Conservation (phyloP, 768 basidiomycete species). For the Ramaria rubella region DNA sequence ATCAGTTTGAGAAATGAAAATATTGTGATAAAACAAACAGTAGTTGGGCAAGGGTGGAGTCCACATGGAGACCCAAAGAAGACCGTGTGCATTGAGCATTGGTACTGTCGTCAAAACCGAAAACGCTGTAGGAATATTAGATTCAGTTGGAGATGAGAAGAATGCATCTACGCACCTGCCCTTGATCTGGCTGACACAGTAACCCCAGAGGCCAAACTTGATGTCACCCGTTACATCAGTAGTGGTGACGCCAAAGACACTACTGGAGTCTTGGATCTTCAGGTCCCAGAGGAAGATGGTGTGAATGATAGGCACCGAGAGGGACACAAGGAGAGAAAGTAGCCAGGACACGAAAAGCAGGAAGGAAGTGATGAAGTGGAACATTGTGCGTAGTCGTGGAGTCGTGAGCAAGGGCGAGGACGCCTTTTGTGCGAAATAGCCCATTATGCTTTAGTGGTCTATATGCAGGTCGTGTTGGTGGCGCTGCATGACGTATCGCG, state of each 20-base stretch:
- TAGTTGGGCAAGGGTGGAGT: slow-evolving; percentile 39
- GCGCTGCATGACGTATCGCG: background rate
- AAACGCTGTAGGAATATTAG: slow-evolving; percentile 27
- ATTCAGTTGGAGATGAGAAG: slow-evolving; percentile 8
- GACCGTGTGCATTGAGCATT: slow-evolving; percentile 39
- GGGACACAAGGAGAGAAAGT: slow-evolving; percentile 53
- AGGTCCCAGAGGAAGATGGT: slow-evolving; percentile 51
- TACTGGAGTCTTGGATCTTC: slow-evolving; percentile 28
- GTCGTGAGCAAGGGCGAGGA: slow-evolving; percentile 32
- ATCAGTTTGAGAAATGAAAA: slow-evolving; percentile 12
- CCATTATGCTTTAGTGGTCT: slow-evolving; percentile 1
- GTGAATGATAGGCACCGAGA: slow-evolving; percentile 52
- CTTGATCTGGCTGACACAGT: slow-evolving; percentile 44
- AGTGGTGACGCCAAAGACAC: slow-evolving; percentile 25
- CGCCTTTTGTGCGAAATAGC: slow-evolving; percentile 17
- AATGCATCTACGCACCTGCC: slow-evolving; percentile 32
- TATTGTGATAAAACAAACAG: slow-evolving; percentile 30
- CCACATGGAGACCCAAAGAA: slow-evolving; percentile 47
- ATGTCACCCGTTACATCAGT: slow-evolving; percentile 30
- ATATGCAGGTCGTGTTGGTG: slow-evolving; percentile 11
- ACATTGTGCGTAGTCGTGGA: slow-evolving; percentile 30
- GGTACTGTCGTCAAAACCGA: slow-evolving; percentile 35
- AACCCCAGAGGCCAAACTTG: slow-evolving; percentile 59
- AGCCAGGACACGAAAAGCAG: slow-evolving; percentile 49
- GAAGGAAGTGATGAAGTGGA: slow-evolving; percentile 31